A percentile compares a stretch with the other conserved stretches of the same genome.
phyloP scores from a whole-genome alignment of 331 rosid species.

The Quercus phellos region DNA sequence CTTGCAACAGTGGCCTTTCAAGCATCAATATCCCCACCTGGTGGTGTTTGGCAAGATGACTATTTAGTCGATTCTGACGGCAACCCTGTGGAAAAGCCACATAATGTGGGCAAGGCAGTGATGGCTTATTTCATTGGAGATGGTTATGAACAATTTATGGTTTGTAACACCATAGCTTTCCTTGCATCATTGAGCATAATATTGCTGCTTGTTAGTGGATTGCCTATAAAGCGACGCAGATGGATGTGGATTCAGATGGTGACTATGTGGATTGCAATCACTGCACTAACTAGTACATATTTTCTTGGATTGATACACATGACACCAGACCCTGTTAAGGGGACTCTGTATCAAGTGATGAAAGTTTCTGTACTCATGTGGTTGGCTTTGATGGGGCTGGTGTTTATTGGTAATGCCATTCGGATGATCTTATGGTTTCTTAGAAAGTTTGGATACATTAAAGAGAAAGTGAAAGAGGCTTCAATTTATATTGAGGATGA shows the following conservation, averaged over 20 bases:
- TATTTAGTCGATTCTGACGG: slow-evolving; percentile 10
- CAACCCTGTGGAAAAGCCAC: slow-evolving; percentile 20
- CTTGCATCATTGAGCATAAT: slow-evolving; percentile 32
- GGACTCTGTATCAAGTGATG: slow-evolving; percentile 13
- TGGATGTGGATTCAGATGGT: slow-evolving; percentile 38
- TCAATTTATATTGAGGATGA: slow-evolving; percentile 8
- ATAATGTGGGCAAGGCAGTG: slow-evolving; percentile 19
- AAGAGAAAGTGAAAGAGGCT: slow-evolving; percentile 4
- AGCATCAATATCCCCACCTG: slow-evolving; percentile 23
- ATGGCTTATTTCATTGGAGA: slow-evolving; percentile 9
- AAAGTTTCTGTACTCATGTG: slow-evolving; percentile 19
- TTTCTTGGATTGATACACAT: slow-evolving; percentile 11
- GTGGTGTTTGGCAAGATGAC: slow-evolving; percentile 31
- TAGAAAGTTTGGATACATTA: slow-evolving; percentile 21
- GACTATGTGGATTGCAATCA: slow-evolving; percentile 36
- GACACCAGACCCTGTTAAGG: slow-evolving; percentile 9
- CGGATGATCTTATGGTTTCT: slow-evolving; percentile 12
- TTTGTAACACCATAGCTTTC: slow-evolving; percentile 19
- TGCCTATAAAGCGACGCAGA: slow-evolving; percentile 18
- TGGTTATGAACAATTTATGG: slow-evolving; percentile 17
- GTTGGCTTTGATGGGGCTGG: slow-evolving; percentile 18
- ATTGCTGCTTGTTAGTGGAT: slow-evolving; percentile 22
- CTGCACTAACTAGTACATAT: slow-evolving; percentile 14
- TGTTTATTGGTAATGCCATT: slow-evolving; percentile 13
- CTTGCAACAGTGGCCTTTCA: slow-evolving; percentile 28